Evolutionary conservation across 805 yeast genomes (phyloP).

Genomic region (Candida incommunis): DNA sequence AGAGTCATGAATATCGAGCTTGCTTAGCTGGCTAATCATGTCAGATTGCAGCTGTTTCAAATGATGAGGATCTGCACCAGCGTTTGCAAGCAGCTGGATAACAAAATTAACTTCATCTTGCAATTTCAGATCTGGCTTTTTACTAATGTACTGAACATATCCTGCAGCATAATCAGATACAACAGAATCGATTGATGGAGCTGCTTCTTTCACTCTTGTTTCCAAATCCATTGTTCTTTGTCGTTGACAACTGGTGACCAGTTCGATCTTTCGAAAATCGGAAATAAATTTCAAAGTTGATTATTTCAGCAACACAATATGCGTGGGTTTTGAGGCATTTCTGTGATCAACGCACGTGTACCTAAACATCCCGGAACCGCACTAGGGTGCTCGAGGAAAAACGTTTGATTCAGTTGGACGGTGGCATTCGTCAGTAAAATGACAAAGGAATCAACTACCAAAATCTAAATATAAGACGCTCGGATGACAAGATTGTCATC

Average conservation of each 20-base stretch:
- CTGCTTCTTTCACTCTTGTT: conserved; percentile 68
- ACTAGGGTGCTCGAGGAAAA: too few species aligned
- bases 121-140: conserved; percentile 55
- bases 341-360: too few species aligned
- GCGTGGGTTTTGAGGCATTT: conserved; percentile 6
- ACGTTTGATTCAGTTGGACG: too few species aligned
- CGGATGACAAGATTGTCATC: too few species aligned
- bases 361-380: too few species aligned
- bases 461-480: too few species aligned
- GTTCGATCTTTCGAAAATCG: too few species aligned
- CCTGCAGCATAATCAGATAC: conserved; percentile 90
- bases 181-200: conserved; percentile 71
- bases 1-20: conserved; percentile 32
- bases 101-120: conserved; percentile 56
- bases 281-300: neutral
- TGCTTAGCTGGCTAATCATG: conserved; percentile 33
- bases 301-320: neutral
- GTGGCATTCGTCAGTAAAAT: too few species aligned
- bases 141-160: conserved; percentile 66
- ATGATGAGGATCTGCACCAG: conserved; percentile 61
- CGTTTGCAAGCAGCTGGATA: conserved; percentile 49
- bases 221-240: conserved; percentile 5
- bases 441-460: too few species aligned
- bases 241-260: too few species aligned
- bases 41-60: conserved; percentile 39